phyloP scores from a whole-genome alignment of 2,329 filamentous ascomycete species.

The Xylariales sp. region DNA sequence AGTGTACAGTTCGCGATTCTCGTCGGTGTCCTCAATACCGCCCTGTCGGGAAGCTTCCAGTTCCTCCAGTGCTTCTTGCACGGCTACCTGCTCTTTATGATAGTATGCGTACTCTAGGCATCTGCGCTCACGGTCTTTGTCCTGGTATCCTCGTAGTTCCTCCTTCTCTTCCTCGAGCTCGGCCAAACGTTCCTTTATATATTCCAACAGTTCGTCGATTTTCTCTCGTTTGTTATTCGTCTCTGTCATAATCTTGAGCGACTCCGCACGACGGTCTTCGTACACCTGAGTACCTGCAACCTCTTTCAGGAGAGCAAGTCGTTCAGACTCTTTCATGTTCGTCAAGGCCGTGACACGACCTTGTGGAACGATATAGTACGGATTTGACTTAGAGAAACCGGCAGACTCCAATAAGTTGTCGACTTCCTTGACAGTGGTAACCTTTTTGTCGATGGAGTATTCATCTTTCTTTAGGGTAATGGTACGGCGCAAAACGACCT shows the following conservation, averaged over 20 bases:
- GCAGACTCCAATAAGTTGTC: slow-evolving; percentile 94
- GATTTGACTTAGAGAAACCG: slow-evolving; percentile 94
- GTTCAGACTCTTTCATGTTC: slow-evolving; percentile 96
- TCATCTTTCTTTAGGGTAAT: slow-evolving; percentile 98
- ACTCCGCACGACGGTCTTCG: slow-evolving; percentile 85
- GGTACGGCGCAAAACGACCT: slow-evolving; percentile 85
- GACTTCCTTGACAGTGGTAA: slow-evolving; percentile 89
- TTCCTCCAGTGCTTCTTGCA: slow-evolving; percentile 72
- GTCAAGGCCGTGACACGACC: slow-evolving; percentile 93
- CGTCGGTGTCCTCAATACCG: slow-evolving; percentile 80
- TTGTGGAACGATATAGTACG: slow-evolving; percentile 98
- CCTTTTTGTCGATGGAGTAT: slow-evolving; percentile 95
- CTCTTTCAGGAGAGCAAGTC: slow-evolving; percentile 87
- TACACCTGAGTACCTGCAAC: slow-evolving; percentile 98
- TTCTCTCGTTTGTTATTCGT: slow-evolving; percentile 92
- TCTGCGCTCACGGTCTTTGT: slow-evolving; percentile 86
- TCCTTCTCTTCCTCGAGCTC: slow-evolving; percentile 98
- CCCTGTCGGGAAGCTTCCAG: slow-evolving; percentile 79
- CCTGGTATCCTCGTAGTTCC: slow-evolving; percentile 88
- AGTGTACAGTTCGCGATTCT: slow-evolving; percentile 71
- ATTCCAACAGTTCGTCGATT: slow-evolving; percentile 87
- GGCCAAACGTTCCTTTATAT: slow-evolving; percentile 82
- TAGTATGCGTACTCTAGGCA: slow-evolving; percentile 95
- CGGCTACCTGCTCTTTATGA: slow-evolving; percentile 78
- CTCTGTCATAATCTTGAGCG: slow-evolving; percentile 93